Percentiles rank a stretch among this genome's conserved stretches.
These are phyloP conservation scores for Diaporthe sp. DNA, from an alignment of 2,329 filamentous ascomycete species.

Conservation along the genomic window DNA sequence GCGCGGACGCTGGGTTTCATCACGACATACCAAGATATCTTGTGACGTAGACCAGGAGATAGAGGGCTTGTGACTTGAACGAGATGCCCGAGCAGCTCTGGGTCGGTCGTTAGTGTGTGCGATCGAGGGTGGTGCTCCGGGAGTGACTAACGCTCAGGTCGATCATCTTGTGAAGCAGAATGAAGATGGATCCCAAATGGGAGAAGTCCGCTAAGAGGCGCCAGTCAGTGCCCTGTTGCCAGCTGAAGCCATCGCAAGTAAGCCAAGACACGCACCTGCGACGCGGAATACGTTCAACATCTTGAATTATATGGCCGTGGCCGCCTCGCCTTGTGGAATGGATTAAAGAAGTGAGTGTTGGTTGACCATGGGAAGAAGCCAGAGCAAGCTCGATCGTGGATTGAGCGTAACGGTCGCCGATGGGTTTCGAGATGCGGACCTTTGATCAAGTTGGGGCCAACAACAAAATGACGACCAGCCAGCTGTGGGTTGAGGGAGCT, in stretches of 20 bases:
- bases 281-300: constrained; percentile 71
- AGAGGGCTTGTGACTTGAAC: constrained; percentile 97
- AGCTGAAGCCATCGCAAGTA: constrained; percentile 31
- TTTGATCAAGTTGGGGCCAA: constrained; percentile 18
- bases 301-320: constrained; percentile 37
- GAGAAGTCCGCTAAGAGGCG: constrained; percentile 84
- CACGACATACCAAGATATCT: constrained; percentile 81
- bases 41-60: constrained; percentile 92
- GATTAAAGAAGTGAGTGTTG: constrained; percentile 19
- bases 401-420: background rate
- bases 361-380: constrained; percentile 24
- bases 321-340: constrained; percentile 19
- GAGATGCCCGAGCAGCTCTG: constrained; percentile 98
- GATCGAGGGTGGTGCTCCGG: background rate
- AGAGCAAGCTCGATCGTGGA: background rate
- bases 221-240: constrained; percentile 36
- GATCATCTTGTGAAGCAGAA: constrained; percentile 96
- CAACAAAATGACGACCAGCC: constrained; percentile 20
- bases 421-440: background rate
- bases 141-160: constrained; percentile 78
- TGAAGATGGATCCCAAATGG: constrained; percentile 93
- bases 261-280: constrained; percentile 55
- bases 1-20: background rate
- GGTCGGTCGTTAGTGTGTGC: constrained; percentile 37
- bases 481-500: constrained; percentile 19